phyloP scores from a whole-genome alignment of 164 flowering plant species.

The Litsea cubeba region DNA sequence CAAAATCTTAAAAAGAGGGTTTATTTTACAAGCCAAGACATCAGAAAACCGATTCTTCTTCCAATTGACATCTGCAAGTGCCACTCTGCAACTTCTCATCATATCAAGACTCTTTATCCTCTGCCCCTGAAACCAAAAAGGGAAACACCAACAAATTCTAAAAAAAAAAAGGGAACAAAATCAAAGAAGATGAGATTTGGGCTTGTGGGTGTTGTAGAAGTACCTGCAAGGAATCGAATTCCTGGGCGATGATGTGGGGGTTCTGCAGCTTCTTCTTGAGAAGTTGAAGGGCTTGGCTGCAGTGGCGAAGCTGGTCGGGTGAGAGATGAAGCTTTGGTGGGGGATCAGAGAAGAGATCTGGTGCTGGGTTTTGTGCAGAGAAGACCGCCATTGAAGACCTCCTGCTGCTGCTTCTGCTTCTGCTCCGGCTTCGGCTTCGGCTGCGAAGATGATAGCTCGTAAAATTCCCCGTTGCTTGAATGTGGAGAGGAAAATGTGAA shows the following conservation, averaged over 20 bases:
- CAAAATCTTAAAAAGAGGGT: no score
- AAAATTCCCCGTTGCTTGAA: no score
- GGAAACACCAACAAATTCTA: background rate
- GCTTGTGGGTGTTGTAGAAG: background rate
- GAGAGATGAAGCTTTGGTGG: background rate
- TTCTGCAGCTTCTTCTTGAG: background rate
- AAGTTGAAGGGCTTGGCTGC: background rate
- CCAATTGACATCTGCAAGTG: conserved; percentile 47
- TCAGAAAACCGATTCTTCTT: conserved; percentile 74
- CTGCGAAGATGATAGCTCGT: no score
- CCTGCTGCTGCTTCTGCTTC: background rate
- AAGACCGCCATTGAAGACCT: background rate
- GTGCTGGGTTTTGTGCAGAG: background rate
- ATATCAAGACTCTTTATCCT: conserved; percentile 47
- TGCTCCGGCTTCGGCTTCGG: background rate
- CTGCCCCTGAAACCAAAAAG: conserved; percentile 35
- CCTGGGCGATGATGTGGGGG: background rate
- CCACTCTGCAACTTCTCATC: conserved; percentile 52
- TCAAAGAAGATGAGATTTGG: background rate
- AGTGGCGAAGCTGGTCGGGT: background rate
- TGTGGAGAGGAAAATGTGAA: no score
- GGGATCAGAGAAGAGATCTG: background rate
- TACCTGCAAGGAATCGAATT: background rate
- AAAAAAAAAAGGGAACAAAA: no score
- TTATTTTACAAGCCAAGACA: conserved; percentile 65